Percentiles rank a stretch among this genome's conserved stretches.
Evolutionary conservation across 768 basidiomycete genomes (phyloP).

Genomic region (Leccinum rimulosum): DNA sequence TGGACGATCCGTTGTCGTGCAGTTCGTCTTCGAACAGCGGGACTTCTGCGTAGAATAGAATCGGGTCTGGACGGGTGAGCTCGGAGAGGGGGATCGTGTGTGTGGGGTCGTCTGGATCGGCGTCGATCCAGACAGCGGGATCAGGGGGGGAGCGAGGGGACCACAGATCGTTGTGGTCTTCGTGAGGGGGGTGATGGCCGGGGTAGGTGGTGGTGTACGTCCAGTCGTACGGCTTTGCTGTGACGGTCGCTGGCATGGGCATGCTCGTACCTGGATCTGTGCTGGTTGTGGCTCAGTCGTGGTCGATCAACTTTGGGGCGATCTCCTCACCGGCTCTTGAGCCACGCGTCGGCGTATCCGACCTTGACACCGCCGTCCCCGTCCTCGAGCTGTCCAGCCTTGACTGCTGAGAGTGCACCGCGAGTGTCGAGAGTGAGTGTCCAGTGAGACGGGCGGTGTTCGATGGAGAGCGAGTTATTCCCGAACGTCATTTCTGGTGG

Average conservation of each 20-base stretch:
- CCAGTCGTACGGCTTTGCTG: conserved; percentile 94
- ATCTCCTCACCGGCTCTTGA: conserved; percentile 68
- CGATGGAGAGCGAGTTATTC: conserved; percentile 68
- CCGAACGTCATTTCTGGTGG: conserved; percentile 98
- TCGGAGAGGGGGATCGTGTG: conserved; percentile 82
- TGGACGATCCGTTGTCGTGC: conserved; percentile 93
- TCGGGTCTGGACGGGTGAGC: conserved; percentile 88
- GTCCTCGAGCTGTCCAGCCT: conserved; percentile 66
- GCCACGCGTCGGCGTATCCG: conserved; percentile 92
- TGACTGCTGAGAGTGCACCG: conserved; percentile 69
- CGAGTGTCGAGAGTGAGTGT: conserved; percentile 62
- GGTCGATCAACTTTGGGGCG: background rate
- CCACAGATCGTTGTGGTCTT: background rate
- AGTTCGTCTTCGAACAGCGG: conserved; percentile 95
- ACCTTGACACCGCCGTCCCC: conserved; percentile 95
- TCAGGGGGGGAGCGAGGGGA: background rate
- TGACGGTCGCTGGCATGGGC: conserved; percentile 67
- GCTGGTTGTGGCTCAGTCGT: conserved; percentile 35
- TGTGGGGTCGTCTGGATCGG: conserved; percentile 51
- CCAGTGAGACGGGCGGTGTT: conserved; percentile 65
- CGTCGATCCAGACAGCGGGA: conserved; percentile 45
- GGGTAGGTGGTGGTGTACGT: conserved; percentile 91
- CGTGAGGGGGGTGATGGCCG: conserved; percentile 46
- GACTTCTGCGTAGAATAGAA: conserved; percentile 96
- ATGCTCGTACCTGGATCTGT: conserved; percentile 62